A percentile compares a stretch with the other conserved stretches of the same genome.
phyloP scores from a whole-genome alignment of 164 flowering plant genomes.

The Annona cherimola region DNA sequence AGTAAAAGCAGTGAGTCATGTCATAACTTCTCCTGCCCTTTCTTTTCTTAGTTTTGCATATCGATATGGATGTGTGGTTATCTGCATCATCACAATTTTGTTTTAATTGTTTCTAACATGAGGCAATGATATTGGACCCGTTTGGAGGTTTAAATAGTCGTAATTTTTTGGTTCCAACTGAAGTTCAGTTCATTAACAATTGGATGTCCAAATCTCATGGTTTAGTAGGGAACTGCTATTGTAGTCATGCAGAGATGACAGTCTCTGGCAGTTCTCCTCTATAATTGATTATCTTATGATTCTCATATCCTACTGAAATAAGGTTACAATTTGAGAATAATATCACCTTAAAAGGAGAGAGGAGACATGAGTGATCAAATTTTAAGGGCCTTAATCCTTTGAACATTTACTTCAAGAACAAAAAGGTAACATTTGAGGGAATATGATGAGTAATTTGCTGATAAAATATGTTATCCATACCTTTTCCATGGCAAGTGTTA shows the following conservation, averaged over 20 bases:
- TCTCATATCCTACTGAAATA: too few relatives aligned
- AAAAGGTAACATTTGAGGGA: too few relatives aligned
- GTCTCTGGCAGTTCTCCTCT: neutral
- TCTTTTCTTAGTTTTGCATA: neutral
- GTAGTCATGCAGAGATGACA: neutral
- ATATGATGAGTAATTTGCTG: too few relatives aligned
- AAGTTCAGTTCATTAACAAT: neutral
- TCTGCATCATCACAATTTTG: neutral
- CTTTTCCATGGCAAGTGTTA: too few relatives aligned
- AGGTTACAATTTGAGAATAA: too few relatives aligned
- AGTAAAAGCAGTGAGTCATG: slow-evolving; percentile 71
- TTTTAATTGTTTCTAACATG: too few relatives aligned
- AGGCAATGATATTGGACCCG: neutral
- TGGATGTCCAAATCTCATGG: neutral
- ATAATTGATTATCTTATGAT: neutral
- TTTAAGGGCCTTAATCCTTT: too few relatives aligned
- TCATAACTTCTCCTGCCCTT: neutral
- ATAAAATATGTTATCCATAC: too few relatives aligned
- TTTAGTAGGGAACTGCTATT: too few relatives aligned
- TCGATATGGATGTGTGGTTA: neutral
- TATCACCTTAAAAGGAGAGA: too few relatives aligned
- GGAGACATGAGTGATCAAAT: too few relatives aligned
- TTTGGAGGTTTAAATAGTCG: neutral
- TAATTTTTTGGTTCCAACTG: neutral
- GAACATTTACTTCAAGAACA: too few relatives aligned